These are phyloP conservation scores for Scortechinia acanthostroma DNA, from an alignment of 2,329 filamentous ascomycete genomes.

Conservation along the genomic window DNA sequence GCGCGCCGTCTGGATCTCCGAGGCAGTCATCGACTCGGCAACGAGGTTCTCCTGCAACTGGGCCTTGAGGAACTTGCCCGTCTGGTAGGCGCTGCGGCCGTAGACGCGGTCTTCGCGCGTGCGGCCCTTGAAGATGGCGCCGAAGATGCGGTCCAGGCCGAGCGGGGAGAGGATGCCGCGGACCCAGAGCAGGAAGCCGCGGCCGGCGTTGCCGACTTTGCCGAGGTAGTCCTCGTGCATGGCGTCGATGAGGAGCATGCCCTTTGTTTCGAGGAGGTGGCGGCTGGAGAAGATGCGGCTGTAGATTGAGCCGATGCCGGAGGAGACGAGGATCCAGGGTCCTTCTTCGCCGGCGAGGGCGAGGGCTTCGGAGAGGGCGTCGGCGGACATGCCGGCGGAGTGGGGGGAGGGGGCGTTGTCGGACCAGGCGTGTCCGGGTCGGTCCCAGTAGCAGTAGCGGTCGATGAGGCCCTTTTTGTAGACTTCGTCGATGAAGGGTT, in stretches of 20 bases:
- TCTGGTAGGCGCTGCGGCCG: slow-evolving; percentile 72
- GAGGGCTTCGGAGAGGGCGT: slow-evolving; percentile 80
- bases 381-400: slow-evolving; percentile 85
- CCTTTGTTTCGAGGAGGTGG: slow-evolving; percentile 67
- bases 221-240: slow-evolving; percentile 80
- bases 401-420: slow-evolving; percentile 92
- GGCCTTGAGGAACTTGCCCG: slow-evolving; percentile 78
- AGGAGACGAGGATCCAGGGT: slow-evolving; percentile 81
- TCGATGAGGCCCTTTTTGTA: slow-evolving; percentile 74
- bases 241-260: slow-evolving; percentile 79
- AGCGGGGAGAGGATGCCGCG: slow-evolving; percentile 81
- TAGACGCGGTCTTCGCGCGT: slow-evolving; percentile 78
- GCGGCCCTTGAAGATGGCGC: slow-evolving; percentile 75
- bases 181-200: slow-evolving; percentile 81
- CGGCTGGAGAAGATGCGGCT: slow-evolving; percentile 84
- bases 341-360: slow-evolving; percentile 74
- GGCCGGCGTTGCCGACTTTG: slow-evolving; percentile 55
- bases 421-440: slow-evolving; percentile 78
- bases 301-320: slow-evolving; percentile 81
- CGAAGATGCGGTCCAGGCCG: slow-evolving; percentile 72
- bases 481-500: slow-evolving; percentile 71
- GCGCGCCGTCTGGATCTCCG: slow-evolving; percentile 72
- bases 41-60: slow-evolving; percentile 90
- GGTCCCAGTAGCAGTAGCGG: slow-evolving; percentile 91
- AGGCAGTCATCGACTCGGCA: slow-evolving; percentile 74